These are phyloP conservation scores for Jatropha curcas DNA, from an alignment of 345 rosid species.

Conservation along the genomic window DNA sequence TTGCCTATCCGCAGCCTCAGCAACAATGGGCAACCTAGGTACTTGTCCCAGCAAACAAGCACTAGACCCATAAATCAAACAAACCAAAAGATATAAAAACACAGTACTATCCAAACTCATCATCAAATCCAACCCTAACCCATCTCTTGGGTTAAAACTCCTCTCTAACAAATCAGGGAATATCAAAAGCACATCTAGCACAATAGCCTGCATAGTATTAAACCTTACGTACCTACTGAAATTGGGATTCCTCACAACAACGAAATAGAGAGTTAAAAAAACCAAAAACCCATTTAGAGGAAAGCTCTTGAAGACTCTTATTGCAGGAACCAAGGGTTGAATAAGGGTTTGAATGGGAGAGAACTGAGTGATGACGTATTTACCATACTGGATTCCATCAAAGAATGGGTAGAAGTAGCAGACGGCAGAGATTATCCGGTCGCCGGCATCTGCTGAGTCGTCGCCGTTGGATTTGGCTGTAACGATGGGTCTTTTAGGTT, in stretches of 20 bases:
- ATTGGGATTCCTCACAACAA: conserved; percentile 76
- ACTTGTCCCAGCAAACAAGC: conserved; percentile 80
- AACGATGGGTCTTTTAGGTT: conserved; percentile 18
- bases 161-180: conserved; percentile 93
- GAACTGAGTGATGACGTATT: conserved; percentile 74
- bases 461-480: conserved; percentile 49
- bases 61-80: conserved; percentile 80
- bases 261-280: conserved; percentile 78
- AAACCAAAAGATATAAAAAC: conserved; percentile 81
- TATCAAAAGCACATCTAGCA: conserved; percentile 84
- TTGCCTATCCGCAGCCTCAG: conserved; percentile 98
- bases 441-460: conserved; percentile 71
- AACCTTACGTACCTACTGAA: conserved; percentile 97
- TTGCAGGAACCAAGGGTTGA: conserved; percentile 80
- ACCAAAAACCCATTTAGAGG: conserved; percentile 83
- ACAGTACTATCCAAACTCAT: conserved; percentile 96
- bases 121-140: conserved; percentile 79
- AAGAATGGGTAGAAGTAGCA: conserved; percentile 95
- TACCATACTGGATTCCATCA: conserved; percentile 89
- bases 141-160: conserved; percentile 73
- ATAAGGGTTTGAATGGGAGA: conserved; percentile 60
- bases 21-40: conserved; percentile 95
- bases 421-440: conserved; percentile 82
- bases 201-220: conserved; percentile 95
- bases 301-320: conserved; percentile 77